Evolutionary conservation across 108 stramenopile species (phyloP).

Genomic region (Epipyxis sp.): DNA sequence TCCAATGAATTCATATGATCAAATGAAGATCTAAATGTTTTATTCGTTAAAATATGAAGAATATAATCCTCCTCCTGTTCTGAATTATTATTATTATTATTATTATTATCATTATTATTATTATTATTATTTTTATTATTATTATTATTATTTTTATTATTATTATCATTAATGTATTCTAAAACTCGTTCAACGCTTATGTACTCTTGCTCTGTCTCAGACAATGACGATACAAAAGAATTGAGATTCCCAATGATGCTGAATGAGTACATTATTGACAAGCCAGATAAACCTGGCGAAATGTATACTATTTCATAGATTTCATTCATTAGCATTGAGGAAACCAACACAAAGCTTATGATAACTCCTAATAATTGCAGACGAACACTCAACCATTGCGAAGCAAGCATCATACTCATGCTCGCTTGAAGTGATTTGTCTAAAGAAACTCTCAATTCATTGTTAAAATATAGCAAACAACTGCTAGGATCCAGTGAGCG

Average conservation of each 20-base stretch:
- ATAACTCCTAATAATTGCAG: slow-evolving; percentile 44
- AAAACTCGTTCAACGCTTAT: slow-evolving; percentile 48
- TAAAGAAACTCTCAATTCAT: slow-evolving; percentile 13
- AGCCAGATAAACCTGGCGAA: slow-evolving; percentile 40
- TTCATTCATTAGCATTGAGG: slow-evolving; percentile 31
- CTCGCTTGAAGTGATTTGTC: slow-evolving; percentile 36
- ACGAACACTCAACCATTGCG: slow-evolving; percentile 45
- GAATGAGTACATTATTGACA: slow-evolving; percentile 39
- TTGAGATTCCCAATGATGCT: slow-evolving; percentile 42
- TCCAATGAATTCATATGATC: neutral
- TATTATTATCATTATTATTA: neutral
- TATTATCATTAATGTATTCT: neutral
- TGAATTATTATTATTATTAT: neutral
- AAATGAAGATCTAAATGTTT: neutral
- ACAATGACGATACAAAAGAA: slow-evolving; percentile 39
- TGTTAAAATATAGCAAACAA: slow-evolving; percentile 33
- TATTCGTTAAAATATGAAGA: too few species aligned
- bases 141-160: neutral
- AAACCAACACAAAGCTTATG: slow-evolving; percentile 40
- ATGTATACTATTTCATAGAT: neutral
- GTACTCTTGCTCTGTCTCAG: slow-evolving; percentile 55
- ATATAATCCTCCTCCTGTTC: neutral
- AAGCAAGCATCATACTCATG: slow-evolving; percentile 39
- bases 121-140: neutral
- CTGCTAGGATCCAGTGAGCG: slow-evolving; percentile 38